Conservation (phyloP, 2,329 filamentous ascomycete species). For the Diaporthe citrichinensis region DNA sequence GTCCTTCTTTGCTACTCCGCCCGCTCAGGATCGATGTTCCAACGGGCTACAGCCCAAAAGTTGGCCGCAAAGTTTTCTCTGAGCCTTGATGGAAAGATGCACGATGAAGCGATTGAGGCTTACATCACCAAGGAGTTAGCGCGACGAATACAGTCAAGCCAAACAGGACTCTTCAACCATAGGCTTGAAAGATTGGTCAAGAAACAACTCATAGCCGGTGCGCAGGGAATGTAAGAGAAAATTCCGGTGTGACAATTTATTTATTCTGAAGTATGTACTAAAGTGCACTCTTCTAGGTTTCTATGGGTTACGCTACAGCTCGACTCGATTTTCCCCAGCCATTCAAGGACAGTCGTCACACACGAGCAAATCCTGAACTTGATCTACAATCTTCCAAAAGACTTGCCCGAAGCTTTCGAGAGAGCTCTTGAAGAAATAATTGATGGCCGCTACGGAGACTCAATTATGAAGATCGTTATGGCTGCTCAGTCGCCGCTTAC, state of each 20-base stretch:
- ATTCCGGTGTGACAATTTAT: no score
- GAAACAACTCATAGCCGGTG: neutral
- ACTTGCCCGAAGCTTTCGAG: conserved; percentile 29
- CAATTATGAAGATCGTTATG: conserved; percentile 20
- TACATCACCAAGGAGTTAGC: neutral
- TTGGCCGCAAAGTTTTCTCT: neutral
- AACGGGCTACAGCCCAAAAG: neutral
- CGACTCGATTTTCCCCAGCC: neutral
- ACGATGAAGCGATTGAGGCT: neutral
- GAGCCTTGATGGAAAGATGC: neutral
- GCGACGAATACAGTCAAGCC: neutral
- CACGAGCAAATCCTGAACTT: neutral
- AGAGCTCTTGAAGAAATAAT: conserved; percentile 10
- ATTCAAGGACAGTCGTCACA: neutral
- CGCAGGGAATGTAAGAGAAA: conserved; percentile 10
- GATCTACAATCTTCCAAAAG: neutral
- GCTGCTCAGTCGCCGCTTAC: conserved; percentile 18
- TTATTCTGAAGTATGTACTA: no score
- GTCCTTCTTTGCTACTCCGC: conserved; percentile 18
- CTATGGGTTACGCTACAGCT: conserved; percentile 2
- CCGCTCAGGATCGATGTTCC: conserved; percentile 14
- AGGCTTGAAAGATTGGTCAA: neutral
- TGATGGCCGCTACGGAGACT: neutral
- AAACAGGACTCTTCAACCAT: neutral
- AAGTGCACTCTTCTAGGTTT: neutral